Evolutionary conservation across 2,329 filamentous ascomycete genomes (phyloP).

Genomic region (Cercospora nicotianae): DNA sequence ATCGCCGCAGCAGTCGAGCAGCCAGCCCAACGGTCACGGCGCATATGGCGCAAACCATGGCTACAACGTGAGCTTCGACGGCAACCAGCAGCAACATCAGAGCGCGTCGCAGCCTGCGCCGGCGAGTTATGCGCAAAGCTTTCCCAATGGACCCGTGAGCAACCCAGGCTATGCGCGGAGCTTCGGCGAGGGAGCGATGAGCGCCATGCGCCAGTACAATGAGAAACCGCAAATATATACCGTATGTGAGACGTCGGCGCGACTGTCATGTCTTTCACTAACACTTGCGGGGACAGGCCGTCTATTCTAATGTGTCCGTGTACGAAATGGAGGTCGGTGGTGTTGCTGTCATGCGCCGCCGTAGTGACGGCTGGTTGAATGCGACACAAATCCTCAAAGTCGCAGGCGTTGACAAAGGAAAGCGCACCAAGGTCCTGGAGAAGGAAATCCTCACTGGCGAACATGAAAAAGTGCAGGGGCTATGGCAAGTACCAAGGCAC

Average conservation of each 20-base stretch:
- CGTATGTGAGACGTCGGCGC: conserved; percentile 35
- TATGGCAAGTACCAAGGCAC: conserved; percentile 99
- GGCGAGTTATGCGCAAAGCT: conserved; percentile 34
- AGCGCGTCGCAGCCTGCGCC: conserved; percentile 26
- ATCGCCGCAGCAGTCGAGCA: conserved; percentile 23
- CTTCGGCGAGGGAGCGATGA: conserved; percentile 35
- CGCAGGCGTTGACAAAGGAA: conserved; percentile 94
- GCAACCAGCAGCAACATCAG: conserved; percentile 28
- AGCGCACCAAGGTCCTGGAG: conserved; percentile 94
- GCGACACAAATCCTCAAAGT: conserved; percentile 98
- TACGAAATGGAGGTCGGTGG: conserved; percentile 98
- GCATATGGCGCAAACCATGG: conserved; percentile 26
- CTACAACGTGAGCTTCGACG: conserved; percentile 37
- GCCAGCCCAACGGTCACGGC: conserved; percentile 26
- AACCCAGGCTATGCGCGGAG: conserved; percentile 43
- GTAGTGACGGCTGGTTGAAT: conserved; percentile 94
- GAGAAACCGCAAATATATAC: conserved; percentile 54
- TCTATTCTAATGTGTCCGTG: conserved; percentile 92
- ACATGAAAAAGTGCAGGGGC: conserved; percentile 97
- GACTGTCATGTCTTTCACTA: not conserved
- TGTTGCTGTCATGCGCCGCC: conserved; percentile 91
- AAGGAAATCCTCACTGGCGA: conserved; percentile 96
- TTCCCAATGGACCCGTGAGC: conserved; percentile 37
- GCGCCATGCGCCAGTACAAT: conserved; percentile 27
- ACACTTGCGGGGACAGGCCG: conserved; percentile 56